Evolutionary conservation across 768 basidiomycete species (phyloP), one percentile per base, ranked within the genome.

Genomic region (Phylloporus sp.): DNA sequence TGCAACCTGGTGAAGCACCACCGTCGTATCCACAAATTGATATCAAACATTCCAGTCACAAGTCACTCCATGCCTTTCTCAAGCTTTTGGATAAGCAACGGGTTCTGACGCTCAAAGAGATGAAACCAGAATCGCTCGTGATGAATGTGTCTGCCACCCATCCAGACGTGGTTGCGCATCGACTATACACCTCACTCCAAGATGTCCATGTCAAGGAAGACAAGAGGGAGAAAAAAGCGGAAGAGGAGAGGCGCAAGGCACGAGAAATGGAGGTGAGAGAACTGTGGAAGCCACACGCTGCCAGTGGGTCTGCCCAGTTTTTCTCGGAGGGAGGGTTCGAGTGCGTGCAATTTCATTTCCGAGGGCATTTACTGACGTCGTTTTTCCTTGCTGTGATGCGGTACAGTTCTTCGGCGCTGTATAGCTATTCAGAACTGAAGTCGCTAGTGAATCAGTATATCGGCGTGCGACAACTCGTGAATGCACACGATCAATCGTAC

Each of bases 1-100:
- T 50, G 27, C 44, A 39, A 23, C 2, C 49, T 47, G 36, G 35
- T 26, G 48, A 50, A 22, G 34, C 13, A 45, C 63, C 65, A 57
- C 66, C 64, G 13, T 74, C 58, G 54, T 74, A 69, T 32, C 79
- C 61, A 40, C 75, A 54, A 36, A 78, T 88, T 52, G 88, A 80
- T 58, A 86, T 95, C 66, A 92, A 88, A 59, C 77, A 85, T 10
- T 92, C 90, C 1, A 77, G 78, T 2, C 80, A 84, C 73, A 97
- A 94, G 69, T 89, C 90, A 10, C 76, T 95, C 18, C 78, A 84
- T 2, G 77, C 85, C 1, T 94, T 95, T 72, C 76, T 97, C 60
- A 93, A 88, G 65, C 62, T 79, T 16, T 74, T 79, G 16, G 88
- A 91, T 54, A 95, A 95, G 64, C 80, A 82, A 8, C 78, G 78